A percentile compares a stretch with the other conserved stretches of the same genome.
Evolutionary conservation across 2,329 filamentous ascomycete genomes (phyloP).

Genomic region (Rutstroemia sydowiana): DNA sequence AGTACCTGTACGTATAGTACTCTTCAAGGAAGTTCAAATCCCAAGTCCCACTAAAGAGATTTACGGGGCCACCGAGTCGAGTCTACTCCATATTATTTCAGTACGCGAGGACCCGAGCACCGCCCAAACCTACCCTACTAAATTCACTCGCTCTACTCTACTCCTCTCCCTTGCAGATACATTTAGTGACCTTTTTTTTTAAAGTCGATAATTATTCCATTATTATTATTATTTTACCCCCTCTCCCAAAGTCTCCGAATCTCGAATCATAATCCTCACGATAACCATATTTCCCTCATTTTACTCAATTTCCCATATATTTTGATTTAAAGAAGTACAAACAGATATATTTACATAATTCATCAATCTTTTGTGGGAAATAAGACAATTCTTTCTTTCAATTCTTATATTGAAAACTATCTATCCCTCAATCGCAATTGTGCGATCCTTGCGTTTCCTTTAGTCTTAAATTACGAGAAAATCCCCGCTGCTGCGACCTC

Average conservation of each 20-base stretch:
- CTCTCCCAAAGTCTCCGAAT: not conserved
- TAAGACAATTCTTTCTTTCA: not conserved
- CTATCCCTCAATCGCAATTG: conserved; percentile 6
- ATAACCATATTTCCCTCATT: not conserved
- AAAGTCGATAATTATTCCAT: too few species aligned
- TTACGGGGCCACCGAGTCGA: not conserved
- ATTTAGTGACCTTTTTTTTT: not conserved
- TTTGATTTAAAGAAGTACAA: too few species aligned
- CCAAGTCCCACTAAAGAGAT: too few species aligned
- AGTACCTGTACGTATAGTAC: too few species aligned
- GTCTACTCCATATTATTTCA: not conserved
- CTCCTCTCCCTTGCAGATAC: not conserved
- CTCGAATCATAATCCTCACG: not conserved
- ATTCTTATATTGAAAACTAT: not conserved
- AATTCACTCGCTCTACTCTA: not conserved
- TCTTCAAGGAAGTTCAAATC: too few species aligned
- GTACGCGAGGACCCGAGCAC: not conserved
- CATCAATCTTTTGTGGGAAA: not conserved
- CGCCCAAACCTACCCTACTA: not conserved
- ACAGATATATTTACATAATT: not conserved
- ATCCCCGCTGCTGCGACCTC: not conserved
- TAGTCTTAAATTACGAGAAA: conserved; percentile 1
- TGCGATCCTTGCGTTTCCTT: conserved; percentile 5
- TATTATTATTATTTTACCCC: not conserved
- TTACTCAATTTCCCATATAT: not conserved